Conservation (phyloP, 257 asterid genomes). For the Euphrasia confusa region DNA sequence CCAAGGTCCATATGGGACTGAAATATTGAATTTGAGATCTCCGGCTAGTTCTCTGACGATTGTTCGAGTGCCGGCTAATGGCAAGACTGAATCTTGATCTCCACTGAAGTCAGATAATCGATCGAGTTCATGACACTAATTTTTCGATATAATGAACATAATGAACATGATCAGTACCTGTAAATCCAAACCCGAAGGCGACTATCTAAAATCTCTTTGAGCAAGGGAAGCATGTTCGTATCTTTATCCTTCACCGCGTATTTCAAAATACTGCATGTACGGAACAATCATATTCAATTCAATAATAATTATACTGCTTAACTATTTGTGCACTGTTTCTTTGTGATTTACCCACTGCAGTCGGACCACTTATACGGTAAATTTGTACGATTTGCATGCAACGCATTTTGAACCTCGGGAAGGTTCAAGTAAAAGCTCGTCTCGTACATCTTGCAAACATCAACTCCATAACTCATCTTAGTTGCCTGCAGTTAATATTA, state of each 20-base stretch:
- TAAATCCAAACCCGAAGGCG: constrained; percentile 56
- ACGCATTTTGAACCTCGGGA: constrained; percentile 51
- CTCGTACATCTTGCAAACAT: constrained; percentile 65
- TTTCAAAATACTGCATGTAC: constrained; percentile 30
- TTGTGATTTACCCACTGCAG: constrained; percentile 43
- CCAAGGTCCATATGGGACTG: constrained; percentile 80
- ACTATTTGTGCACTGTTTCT: constrained; percentile 7
- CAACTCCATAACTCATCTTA: constrained; percentile 61
- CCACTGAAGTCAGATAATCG: constrained; percentile 38
- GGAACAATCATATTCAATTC: constrained; percentile 12
- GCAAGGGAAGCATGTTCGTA: constrained; percentile 54
- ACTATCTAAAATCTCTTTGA: constrained; percentile 41
- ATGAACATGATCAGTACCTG: constrained; percentile 34
- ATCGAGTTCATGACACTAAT: too few relatives aligned
- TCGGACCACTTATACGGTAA: constrained; percentile 60
- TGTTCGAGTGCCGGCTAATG: constrained; percentile 64
- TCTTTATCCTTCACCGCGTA: constrained; percentile 43
- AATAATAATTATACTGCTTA: too few relatives aligned
- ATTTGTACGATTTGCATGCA: constrained; percentile 43
- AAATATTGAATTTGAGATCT: constrained; percentile 41
- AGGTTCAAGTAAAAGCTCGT: constrained; percentile 62
- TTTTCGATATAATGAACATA: background rate
- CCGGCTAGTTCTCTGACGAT: constrained; percentile 68
- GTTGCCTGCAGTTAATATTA: constrained; percentile 42
- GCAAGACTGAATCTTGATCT: constrained; percentile 82